Evolutionary conservation across 2,329 filamentous ascomycete genomes (phyloP), one percentile per base, ranked within the genome.

Genomic region (Pseudopyrenochaeta lycopersici): DNA sequence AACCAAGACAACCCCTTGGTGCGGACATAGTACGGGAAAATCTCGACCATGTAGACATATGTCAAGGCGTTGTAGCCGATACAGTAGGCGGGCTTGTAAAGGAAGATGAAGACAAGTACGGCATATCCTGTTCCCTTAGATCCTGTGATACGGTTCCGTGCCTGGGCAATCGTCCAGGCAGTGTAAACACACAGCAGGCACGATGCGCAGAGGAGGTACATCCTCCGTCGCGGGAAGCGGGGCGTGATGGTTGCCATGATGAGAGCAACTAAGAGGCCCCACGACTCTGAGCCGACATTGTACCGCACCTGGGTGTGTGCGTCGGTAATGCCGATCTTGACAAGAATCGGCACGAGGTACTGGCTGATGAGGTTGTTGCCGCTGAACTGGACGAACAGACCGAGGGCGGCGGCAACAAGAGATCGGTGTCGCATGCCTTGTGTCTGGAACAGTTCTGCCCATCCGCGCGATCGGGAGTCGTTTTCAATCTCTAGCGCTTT

Each of bases 311-410:
- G 59, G 35, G 63, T 57, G 15, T 68, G 63, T 10, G 51, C 79
- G 38, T 81, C 77, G 1, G 63, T 82, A 63, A 89, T 88, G 21
- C 87, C 87, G 30, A 86, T 86, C 36, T 83, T 83, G 21, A 79
- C 75, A 66, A 88, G 86, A 56, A 90, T 82, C 29, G 81, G 78
- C 47, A 87, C 83, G 65, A 88, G 84, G 68, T 89, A 89, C 71
- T 89, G 88, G 54, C 54, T 85, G 68, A 89, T 84, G 1, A 89
- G 76, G 3, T 70, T 87, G 66, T 89, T 89, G 20, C 88, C 87
- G 41, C 82, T 86, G 72, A 87, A 90, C 71, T 90, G 87, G 1
- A 85, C 87, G 60, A 89, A 88, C 60, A 89, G 72, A 56, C 86
- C 88, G 12, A 90, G 79, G 0, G 84, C 86, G 30, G 88, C 74